phyloP scores from a whole-genome alignment of 768 basidiomycete species.

The Favolaschia claudopus region DNA sequence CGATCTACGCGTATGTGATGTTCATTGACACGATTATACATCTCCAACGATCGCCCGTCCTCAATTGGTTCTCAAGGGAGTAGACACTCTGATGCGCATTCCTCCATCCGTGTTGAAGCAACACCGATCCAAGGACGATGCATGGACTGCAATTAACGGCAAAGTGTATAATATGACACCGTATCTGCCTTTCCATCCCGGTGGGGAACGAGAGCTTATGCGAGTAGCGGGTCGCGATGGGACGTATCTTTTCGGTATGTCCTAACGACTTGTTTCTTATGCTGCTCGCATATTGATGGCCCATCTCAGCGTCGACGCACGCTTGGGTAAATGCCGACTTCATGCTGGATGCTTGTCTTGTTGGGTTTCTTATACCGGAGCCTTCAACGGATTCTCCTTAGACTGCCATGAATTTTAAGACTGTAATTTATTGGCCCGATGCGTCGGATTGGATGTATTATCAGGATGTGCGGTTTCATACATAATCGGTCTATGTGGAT shows the following conservation, averaged over 20 bases:
- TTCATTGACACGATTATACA: background rate
- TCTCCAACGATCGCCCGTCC: constrained; percentile 20
- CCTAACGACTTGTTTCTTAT: background rate
- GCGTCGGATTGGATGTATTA: background rate
- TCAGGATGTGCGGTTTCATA: constrained; percentile 1
- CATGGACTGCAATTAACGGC: constrained; percentile 91
- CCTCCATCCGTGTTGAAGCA: constrained; percentile 78
- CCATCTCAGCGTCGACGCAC: constrained; percentile 78
- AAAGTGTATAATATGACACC: constrained; percentile 97
- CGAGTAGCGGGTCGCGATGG: constrained; percentile 95
- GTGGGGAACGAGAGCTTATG: constrained; percentile 94
- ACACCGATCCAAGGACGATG: constrained; percentile 87
- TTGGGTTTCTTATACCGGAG: constrained; percentile 88
- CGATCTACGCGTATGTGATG: constrained; percentile 72
- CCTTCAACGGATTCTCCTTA: constrained; percentile 46
- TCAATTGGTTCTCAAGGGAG: constrained; percentile 61
- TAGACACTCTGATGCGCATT: constrained; percentile 71
- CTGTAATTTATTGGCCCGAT: background rate
- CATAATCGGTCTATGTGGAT: too few relatives aligned
- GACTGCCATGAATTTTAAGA: constrained; percentile 7
- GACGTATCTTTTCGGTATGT: constrained; percentile 90
- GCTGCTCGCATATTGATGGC: constrained; percentile 1
- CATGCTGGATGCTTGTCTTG: constrained; percentile 92
- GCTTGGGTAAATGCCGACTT: constrained; percentile 97
- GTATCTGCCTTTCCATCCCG: constrained; percentile 92